Evolutionary conservation across 73 alveolate genomes (phyloP).

Genomic region (Paramecium biaurelia): DNA sequence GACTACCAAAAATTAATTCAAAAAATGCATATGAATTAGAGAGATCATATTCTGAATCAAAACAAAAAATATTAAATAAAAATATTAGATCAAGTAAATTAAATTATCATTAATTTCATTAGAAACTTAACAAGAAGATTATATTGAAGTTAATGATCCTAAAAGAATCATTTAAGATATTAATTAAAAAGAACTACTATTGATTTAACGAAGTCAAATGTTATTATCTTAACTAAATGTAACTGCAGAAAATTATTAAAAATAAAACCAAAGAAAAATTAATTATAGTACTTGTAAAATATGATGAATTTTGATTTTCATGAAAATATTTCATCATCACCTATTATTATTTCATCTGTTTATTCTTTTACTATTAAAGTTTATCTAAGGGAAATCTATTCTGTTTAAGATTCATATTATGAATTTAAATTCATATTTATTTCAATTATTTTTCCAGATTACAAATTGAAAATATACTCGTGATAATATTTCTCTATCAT

Average conservation of each 20-base stretch:
- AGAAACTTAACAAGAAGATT: not conserved
- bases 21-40: not conserved
- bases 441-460: not conserved
- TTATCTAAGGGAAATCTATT: not conserved
- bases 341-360: not conserved
- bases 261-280: not conserved
- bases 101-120: not conserved
- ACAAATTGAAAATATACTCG: not conserved
- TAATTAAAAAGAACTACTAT: not conserved
- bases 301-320: not conserved
- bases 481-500: not conserved
- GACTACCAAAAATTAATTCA: not conserved
- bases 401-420: not conserved
- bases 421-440: not conserved
- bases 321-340: slow-evolving; percentile 54
- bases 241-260: not conserved
- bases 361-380: not conserved
- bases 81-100: not conserved
- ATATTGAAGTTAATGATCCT: not conserved
- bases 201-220: not conserved
- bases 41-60: not conserved
- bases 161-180: not conserved
- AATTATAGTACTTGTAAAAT: not conserved
- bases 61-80: not conserved
- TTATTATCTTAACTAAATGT: not conserved